Conservation (phyloP, 306 rosid species). For the Cajanus cajan region DNA sequence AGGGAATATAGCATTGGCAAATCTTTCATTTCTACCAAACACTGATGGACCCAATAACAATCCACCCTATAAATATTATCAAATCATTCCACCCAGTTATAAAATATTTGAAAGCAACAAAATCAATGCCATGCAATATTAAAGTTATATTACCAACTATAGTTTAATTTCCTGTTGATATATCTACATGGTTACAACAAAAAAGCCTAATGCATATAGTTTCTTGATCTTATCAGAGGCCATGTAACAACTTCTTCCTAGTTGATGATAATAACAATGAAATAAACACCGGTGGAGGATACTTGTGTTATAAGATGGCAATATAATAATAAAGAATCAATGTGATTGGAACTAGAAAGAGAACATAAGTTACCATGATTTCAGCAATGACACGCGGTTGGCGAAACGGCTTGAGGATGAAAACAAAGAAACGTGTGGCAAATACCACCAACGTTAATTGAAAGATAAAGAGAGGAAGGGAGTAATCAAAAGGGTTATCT, state of each 20-base stretch:
- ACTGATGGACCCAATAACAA: conserved; percentile 82
- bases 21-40: conserved; percentile 44
- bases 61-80: conserved; percentile 59
- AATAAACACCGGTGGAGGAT: background rate
- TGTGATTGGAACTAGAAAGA: background rate
- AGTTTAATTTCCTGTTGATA: background rate
- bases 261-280: background rate
- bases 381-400: conserved; percentile 87
- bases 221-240: background rate
- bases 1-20: conserved; percentile 56
- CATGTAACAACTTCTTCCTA: background rate
- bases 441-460: conserved; percentile 60
- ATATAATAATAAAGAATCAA: background rate
- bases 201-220: background rate
- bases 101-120: background rate
- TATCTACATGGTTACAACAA: background rate
- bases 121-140: background rate
- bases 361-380: conserved; percentile 46
- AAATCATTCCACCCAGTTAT: background rate
- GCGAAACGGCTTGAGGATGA: conserved; percentile 69
- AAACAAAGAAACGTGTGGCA: conserved; percentile 59
- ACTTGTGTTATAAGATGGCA: too few species aligned
- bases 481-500: conserved; percentile 65
- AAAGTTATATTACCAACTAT: background rate
- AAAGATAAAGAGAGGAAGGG: conserved; percentile 72